Evolutionary conservation across 345 rosid species (phyloP).

Genomic region (Gynandropsis gynandra): DNA sequence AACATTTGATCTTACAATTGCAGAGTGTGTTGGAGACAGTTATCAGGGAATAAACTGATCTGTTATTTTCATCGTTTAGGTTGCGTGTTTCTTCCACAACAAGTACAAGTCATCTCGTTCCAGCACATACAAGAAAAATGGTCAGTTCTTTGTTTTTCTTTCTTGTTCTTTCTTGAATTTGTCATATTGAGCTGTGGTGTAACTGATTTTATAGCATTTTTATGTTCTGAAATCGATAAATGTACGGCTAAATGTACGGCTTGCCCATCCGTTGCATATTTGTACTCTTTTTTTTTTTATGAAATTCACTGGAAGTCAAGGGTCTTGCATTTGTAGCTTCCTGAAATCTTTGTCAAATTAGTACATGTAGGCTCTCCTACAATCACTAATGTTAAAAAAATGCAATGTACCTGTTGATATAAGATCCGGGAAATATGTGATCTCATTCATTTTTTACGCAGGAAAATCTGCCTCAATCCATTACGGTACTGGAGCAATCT

Average conservation of each 20-base stretch:
- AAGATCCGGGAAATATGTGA: neutral
- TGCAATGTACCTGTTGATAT: neutral
- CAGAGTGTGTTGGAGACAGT: neutral
- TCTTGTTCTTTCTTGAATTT: neutral
- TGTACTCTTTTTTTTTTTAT: too few relatives aligned
- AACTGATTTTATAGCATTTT: neutral
- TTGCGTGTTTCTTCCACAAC: slow-evolving; percentile 46
- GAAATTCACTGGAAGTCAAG: too few relatives aligned
- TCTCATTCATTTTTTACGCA: slow-evolving; percentile 17
- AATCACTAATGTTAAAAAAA: neutral
- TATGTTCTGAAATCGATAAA: neutral
- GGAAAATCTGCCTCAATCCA: slow-evolving; percentile 65
- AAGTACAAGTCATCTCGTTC: slow-evolving; percentile 67
- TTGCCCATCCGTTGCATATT: neutral
- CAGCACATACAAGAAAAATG: slow-evolving; percentile 64
- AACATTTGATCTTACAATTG: slow-evolving; percentile 8
- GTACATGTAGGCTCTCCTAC: too few relatives aligned
- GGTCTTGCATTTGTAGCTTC: neutral
- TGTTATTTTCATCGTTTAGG: slow-evolving; percentile 11
- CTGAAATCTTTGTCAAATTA: neutral
- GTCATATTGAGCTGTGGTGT: too few relatives aligned
- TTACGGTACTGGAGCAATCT: slow-evolving; percentile 83
- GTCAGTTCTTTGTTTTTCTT: slow-evolving; percentile 30
- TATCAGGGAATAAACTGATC: neutral
- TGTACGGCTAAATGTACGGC: neutral